These are phyloP conservation scores for Aspergillus japonicus DNA, from an alignment of 2,329 filamentous ascomycete genomes.

Conservation along the genomic window DNA sequence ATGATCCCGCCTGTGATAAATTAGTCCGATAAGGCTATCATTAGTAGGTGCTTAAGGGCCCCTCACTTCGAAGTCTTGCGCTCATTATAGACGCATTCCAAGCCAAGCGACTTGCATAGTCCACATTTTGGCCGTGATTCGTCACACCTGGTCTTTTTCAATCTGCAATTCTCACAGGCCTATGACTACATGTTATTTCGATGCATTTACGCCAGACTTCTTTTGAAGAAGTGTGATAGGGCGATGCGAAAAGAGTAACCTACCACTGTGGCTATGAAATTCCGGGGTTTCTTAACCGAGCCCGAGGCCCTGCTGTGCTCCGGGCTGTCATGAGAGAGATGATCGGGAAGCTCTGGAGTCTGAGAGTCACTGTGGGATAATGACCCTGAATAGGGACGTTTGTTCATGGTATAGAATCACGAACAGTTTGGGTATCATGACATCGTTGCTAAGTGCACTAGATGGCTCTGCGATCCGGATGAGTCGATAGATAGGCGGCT, in stretches of 20 bases:
- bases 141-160: slow-evolving; percentile 57
- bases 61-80: slow-evolving; percentile 53
- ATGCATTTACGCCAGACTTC: not conserved
- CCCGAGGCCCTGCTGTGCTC: slow-evolving; percentile 27
- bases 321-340: slow-evolving; percentile 37
- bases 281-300: slow-evolving; percentile 35
- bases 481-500: not conserved
- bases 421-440: not conserved
- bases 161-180: slow-evolving; percentile 55
- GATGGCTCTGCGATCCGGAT: not conserved
- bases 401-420: slow-evolving; percentile 38
- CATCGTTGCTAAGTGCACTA: not conserved
- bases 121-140: slow-evolving; percentile 55
- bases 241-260: slow-evolving; percentile 6
- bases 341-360: slow-evolving; percentile 32
- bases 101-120: slow-evolving; percentile 49
- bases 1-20: slow-evolving; percentile 48
- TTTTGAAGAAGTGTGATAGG: not conserved
- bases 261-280: slow-evolving; percentile 43
- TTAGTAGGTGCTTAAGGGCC: not conserved
- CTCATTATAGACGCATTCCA: slow-evolving; percentile 54
- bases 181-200: slow-evolving; percentile 16
- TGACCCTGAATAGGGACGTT: slow-evolving; percentile 36
- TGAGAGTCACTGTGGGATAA: slow-evolving; percentile 25
- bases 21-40: slow-evolving; percentile 4